Base-by-base conservation (phyloP, 306 rosid species). In the Vigna mungo region DNA sequence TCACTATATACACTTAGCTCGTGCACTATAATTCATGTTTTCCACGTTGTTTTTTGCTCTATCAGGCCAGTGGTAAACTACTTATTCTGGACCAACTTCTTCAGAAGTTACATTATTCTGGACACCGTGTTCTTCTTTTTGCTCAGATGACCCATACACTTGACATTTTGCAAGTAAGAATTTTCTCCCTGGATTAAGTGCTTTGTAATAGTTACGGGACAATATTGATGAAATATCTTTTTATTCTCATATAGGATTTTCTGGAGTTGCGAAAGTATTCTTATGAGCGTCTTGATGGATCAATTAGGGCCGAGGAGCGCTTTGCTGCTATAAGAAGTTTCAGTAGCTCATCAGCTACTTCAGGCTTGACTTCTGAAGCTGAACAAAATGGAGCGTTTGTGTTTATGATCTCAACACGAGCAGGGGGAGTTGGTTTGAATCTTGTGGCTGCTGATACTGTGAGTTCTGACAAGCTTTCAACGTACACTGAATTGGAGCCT, bases 81-180 rank as follows among this genome's bases (percentile, higher is more conserved):
- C 64, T 92, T 87, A 81, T 92, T 84, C 79, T 94, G 88, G 98
- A 92, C 82, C 93, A 79, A 82, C 89, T 94, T 81, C 97, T 94
- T 87, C 90, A 75, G 80, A 92, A 94, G 82, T 86, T 94, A 65
- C 88, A 87, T 79, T 72, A 81, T 76, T 73, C 76, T 77, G 92
- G 96, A 89, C 97, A 90, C 60, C 97, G 92, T 67, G 90, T 92
- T 52, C 98, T 94, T 77, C 90, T 94, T 68, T 94, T 94, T 84
- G 93, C 98, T 56, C 98, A 90, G 70, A 94, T 94, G 97, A 90
- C 97, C n/a, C 97, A 92, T 74, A 94, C 98, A 9, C 97, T 94
- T 52, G 98, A 94, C 79, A 86, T 94, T 84, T 81, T 92, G 80
- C 98, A 94, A 93, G 98, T 92, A 67, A 73, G 49, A 58, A 60